Percentiles rank a stretch among this genome's conserved stretches.
Conservation (phyloP, 495 filamentous ascomycete species). For the Usnea hakonensis region DNA sequence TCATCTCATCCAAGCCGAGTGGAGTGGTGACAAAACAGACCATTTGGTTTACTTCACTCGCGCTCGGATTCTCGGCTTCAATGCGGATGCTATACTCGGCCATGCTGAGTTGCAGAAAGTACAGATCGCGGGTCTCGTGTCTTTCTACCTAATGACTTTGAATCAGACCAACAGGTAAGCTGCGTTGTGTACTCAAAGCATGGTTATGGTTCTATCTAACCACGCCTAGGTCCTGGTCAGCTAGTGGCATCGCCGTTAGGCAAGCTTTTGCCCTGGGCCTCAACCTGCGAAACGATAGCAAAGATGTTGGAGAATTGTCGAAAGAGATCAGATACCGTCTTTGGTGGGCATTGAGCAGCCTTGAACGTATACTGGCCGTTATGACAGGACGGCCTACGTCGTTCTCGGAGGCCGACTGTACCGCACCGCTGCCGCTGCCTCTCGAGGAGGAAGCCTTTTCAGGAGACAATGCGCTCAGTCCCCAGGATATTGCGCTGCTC, state of each 20-base stretch:
- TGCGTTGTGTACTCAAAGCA: not conserved
- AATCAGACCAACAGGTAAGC: constrained; percentile 58
- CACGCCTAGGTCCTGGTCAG: constrained; percentile 51
- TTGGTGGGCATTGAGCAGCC: constrained; percentile 58
- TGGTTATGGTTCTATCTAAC: not conserved
- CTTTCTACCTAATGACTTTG: constrained; percentile 54
- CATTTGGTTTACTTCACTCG: constrained; percentile 55
- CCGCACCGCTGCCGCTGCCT: constrained; percentile 52
- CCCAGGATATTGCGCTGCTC: not conserved
- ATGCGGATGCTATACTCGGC: constrained; percentile 44
- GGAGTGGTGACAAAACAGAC: constrained; percentile 43
- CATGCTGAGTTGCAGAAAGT: constrained; percentile 58
- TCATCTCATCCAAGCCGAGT: constrained; percentile 45
- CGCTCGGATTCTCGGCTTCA: constrained; percentile 51
- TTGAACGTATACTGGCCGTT: constrained; percentile 52
- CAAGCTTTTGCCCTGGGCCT: constrained; percentile 55
- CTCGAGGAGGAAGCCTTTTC: constrained; percentile 45
- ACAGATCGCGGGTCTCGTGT: constrained; percentile 50
- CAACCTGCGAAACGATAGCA: constrained; percentile 53
- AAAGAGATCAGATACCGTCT: constrained; percentile 56
- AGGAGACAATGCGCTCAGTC: not conserved
- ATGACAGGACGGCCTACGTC: constrained; percentile 61
- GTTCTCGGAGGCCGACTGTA: constrained; percentile 51
- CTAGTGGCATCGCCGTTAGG: constrained; percentile 53
- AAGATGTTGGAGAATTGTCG: constrained; percentile 41